A percentile compares a stretch with the other conserved stretches of the same genome.
These are phyloP conservation scores for Tylopilus sp. DNA, from an alignment of 768 basidiomycete genomes.

Conservation along the genomic window DNA sequence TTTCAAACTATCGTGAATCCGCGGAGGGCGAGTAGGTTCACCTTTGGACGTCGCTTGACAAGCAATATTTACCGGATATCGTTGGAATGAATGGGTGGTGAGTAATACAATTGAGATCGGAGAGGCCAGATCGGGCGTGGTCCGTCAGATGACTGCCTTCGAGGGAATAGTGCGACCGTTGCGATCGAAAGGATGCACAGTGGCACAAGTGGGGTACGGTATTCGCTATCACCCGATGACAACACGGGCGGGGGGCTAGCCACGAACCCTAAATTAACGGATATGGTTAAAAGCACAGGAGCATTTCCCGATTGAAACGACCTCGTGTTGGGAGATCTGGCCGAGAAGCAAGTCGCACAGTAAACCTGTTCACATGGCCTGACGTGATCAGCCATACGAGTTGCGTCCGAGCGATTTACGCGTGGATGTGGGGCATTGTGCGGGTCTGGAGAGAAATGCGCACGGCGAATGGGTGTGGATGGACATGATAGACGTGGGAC, in stretches of 20 bases:
- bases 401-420: constrained; percentile 18
- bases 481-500: constrained; percentile 9
- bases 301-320: constrained; percentile 25
- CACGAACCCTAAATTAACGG: constrained; percentile 32
- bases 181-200: constrained; percentile 11
- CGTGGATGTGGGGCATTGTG: constrained; percentile 5
- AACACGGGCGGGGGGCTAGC: constrained; percentile 7
- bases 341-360: constrained; percentile 13
- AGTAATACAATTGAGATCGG: constrained; percentile 5
- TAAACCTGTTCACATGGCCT: constrained; percentile 7
- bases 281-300: constrained; percentile 23
- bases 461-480: constrained; percentile 4
- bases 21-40: constrained; percentile 21
- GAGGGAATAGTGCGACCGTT: constrained; percentile 14
- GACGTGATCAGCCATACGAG: constrained; percentile 15
- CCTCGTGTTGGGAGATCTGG: constrained; percentile 24
- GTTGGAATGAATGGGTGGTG: background rate
- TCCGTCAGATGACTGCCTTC: constrained; percentile 17
- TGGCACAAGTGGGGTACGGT: constrained; percentile 6
- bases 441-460: constrained; percentile 2
- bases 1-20: constrained; percentile 24
- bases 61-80: background rate
- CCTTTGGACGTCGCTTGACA: constrained; percentile 2
- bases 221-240: constrained; percentile 20
- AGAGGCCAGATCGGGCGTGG: constrained; percentile 18